Conservation (phyloP, 75 land plant genomes). For the Selaginella tamariscina region DNA sequence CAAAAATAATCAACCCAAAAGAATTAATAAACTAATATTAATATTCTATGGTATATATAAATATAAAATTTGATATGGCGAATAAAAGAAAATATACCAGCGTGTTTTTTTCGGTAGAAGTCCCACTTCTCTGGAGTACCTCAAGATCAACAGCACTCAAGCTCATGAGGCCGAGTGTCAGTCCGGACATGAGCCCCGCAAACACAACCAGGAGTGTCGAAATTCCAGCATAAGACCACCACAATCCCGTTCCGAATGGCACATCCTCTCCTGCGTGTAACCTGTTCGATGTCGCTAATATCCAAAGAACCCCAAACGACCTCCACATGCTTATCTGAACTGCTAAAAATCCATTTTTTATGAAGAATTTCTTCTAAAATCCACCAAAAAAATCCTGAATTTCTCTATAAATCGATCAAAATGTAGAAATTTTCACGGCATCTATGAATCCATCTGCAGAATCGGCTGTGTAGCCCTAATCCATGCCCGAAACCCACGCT, state of each 20-base stretch:
- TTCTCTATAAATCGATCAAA: no score
- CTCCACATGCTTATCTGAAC: no score
- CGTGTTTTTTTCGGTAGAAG: conserved; percentile 56
- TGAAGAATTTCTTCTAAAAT: no score
- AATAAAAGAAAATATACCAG: conserved; percentile 31
- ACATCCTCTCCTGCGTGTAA: conserved; percentile 18
- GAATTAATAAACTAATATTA: neutral
- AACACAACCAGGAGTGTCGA: conserved; percentile 59
- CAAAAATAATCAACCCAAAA: conserved; percentile 4
- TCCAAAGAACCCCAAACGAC: neutral
- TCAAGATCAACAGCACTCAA: conserved; percentile 71
- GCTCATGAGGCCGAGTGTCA: conserved; percentile 83
- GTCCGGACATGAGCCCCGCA: conserved; percentile 90
- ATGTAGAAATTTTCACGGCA: no score
- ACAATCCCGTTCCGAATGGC: conserved; percentile 38
- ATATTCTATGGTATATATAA: neutral
- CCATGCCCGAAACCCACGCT: no score
- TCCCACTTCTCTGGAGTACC: conserved; percentile 74
- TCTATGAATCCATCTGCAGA: no score
- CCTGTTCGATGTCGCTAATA: neutral
- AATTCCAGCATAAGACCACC: conserved; percentile 45
- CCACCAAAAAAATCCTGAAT: no score
- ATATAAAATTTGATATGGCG: neutral
- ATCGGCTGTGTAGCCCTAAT: no score
- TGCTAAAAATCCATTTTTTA: no score